Evolutionary conservation across 495 filamentous ascomycete species (phyloP).

Genomic region (Thozetella sp.): DNA sequence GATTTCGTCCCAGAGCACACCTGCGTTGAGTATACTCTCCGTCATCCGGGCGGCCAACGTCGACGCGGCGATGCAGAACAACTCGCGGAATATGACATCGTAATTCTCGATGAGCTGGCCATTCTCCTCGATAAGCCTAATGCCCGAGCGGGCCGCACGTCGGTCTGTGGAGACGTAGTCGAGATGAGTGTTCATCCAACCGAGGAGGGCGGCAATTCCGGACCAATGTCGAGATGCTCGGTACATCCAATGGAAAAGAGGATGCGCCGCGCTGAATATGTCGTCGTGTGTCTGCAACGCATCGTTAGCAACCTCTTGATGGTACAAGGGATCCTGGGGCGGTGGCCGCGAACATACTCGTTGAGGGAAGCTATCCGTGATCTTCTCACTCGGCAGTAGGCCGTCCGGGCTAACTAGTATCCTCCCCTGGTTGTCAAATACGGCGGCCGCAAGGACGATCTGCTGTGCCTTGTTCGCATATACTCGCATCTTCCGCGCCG

Average conservation of each 20-base stretch:
- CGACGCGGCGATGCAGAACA: constrained; percentile 72
- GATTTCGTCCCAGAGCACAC: constrained; percentile 70
- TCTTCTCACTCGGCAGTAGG: constrained; percentile 76
- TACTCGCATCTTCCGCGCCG: constrained; percentile 53
- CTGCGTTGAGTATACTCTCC: constrained; percentile 56
- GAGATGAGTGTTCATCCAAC: constrained; percentile 67
- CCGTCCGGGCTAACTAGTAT: constrained; percentile 82
- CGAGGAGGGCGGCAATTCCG: constrained; percentile 66
- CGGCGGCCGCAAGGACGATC: constrained; percentile 75
- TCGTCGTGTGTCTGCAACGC: constrained; percentile 62
- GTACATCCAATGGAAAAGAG: constrained; percentile 87
- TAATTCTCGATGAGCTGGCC: constrained; percentile 51
- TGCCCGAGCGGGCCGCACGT: constrained; percentile 12
- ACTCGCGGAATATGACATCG: constrained; percentile 67
- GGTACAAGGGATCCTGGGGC: too few species aligned
- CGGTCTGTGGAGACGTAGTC: constrained; percentile 30
- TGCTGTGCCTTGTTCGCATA: constrained; percentile 72
- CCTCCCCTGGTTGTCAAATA: constrained; percentile 74
- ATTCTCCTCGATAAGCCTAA: constrained; percentile 10
- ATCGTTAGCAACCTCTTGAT: neutral
- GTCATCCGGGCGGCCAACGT: constrained; percentile 63
- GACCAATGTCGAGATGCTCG: constrained; percentile 77
- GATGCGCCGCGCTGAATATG: constrained; percentile 73
- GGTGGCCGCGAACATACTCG: too few species aligned
- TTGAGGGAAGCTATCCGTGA: constrained; percentile 78